Evolutionary conservation across 2,329 filamentous ascomycete species (phyloP).

Genomic region (Cadophora malorum): DNA sequence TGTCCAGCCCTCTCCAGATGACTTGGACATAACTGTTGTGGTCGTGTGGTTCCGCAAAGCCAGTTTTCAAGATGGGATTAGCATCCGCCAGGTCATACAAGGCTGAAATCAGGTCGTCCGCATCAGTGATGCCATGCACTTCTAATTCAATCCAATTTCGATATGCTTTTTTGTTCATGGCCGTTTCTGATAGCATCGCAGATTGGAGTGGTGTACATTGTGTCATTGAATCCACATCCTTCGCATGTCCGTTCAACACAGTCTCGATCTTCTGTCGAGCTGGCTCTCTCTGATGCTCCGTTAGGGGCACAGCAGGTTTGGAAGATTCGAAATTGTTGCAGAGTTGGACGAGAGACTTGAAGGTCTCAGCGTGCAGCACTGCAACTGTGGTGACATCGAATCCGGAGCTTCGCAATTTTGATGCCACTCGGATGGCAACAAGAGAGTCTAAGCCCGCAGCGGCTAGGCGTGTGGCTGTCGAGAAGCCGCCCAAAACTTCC

Average conservation of each 20-base stretch:
- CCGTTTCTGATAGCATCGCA: slow-evolving; percentile 82
- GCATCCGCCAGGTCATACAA: slow-evolving; percentile 55
- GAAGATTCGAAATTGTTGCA: slow-evolving; percentile 40
- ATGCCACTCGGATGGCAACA: slow-evolving; percentile 66
- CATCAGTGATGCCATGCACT: slow-evolving; percentile 44
- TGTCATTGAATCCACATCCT: slow-evolving; percentile 54
- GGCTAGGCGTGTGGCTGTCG: slow-evolving; percentile 51
- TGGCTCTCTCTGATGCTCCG: background rate
- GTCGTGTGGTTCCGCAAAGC: slow-evolving; percentile 64
- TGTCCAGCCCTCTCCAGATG: slow-evolving; percentile 61
- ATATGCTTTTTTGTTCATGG: slow-evolving; percentile 65
- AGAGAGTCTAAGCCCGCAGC: slow-evolving; percentile 71
- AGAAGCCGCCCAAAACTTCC: slow-evolving; percentile 40
- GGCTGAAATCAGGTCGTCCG: slow-evolving; percentile 53
- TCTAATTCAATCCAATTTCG: slow-evolving; percentile 78
- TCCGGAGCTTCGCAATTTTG: slow-evolving; percentile 63
- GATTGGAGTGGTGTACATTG: slow-evolving; percentile 77
- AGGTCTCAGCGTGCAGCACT: slow-evolving; percentile 63
- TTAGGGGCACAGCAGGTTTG: slow-evolving; percentile 6
- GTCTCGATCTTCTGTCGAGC: slow-evolving; percentile 3
- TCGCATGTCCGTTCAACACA: slow-evolving; percentile 41
- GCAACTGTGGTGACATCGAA: slow-evolving; percentile 63
- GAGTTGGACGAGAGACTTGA: slow-evolving; percentile 48
- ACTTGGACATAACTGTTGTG: slow-evolving; percentile 63
- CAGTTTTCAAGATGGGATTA: slow-evolving; percentile 76